phyloP scores from a whole-genome alignment of 768 basidiomycete genomes.

The Filobasidium floriforme region DNA sequence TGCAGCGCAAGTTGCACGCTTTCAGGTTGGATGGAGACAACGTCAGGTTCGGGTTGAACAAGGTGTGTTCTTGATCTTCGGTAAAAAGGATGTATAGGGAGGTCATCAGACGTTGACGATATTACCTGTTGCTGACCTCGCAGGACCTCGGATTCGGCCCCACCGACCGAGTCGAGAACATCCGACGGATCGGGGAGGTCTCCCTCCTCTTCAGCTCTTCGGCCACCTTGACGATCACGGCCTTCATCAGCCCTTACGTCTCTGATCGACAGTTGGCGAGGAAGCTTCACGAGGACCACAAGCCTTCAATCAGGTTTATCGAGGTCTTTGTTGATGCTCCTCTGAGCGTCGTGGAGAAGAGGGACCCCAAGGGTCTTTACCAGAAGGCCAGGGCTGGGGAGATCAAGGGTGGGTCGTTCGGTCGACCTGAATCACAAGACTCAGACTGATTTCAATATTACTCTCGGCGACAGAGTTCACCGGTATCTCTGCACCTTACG shows the following conservation, averaged over 20 bases:
- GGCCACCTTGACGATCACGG: slow-evolving; percentile 76
- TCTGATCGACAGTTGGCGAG: slow-evolving; percentile 77
- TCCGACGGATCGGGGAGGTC: slow-evolving; percentile 94
- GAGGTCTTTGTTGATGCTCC: slow-evolving; percentile 96
- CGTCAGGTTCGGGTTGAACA: slow-evolving; percentile 90
- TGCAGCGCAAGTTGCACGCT: slow-evolving; percentile 73
- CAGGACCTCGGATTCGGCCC: slow-evolving; percentile 84
- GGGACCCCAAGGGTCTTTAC: slow-evolving; percentile 96
- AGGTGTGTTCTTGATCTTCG: slow-evolving; percentile 41
- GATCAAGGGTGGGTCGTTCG: slow-evolving; percentile 66
- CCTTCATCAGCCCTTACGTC: slow-evolving; percentile 97
- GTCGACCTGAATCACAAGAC: background rate
- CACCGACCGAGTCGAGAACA: slow-evolving; percentile 70
- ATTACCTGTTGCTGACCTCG: background rate
- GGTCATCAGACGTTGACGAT: background rate
- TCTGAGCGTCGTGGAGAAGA: slow-evolving; percentile 71
- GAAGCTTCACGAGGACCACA: slow-evolving; percentile 64
- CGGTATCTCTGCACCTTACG: slow-evolving; percentile 94
- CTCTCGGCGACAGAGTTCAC: slow-evolving; percentile 68
- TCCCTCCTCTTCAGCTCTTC: slow-evolving; percentile 89
- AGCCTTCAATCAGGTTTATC: slow-evolving; percentile 62
- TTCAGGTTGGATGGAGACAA: slow-evolving; percentile 91
- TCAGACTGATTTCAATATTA: background rate
- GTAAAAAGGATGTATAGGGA: background rate
- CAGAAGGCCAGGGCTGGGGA: slow-evolving; percentile 91